Percentiles rank a stretch among this genome's conserved stretches.
phyloP scores from a whole-genome alignment of 257 asterid genomes.

The Gardenia jasminoides region DNA sequence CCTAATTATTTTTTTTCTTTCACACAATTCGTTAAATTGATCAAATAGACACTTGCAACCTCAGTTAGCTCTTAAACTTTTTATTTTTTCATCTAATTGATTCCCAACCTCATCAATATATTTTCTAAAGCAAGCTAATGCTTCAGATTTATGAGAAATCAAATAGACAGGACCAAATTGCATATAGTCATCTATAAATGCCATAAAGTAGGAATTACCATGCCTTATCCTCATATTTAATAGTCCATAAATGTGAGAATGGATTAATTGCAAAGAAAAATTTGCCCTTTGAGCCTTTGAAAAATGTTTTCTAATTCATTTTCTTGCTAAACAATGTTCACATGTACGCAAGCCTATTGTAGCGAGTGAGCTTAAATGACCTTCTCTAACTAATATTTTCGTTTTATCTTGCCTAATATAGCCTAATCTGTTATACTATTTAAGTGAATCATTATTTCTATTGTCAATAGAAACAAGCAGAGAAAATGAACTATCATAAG shows the following conservation, averaged over 20 bases:
- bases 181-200: not conserved
- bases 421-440: no score
- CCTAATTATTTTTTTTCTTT: not conserved
- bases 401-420: no score
- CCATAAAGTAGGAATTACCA: not conserved
- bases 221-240: not conserved
- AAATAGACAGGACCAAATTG: not conserved
- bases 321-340: not conserved
- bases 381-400: no score
- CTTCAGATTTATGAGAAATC: slow-evolving; percentile 3
- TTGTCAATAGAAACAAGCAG: not conserved
- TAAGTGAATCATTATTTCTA: not conserved
- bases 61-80: not conserved
- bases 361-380: no score
- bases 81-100: not conserved
- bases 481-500: not conserved
- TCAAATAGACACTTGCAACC: not conserved
- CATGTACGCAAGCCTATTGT: not conserved
- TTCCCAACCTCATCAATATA: not conserved
- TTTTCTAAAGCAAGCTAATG: not conserved
- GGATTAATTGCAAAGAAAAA: not conserved
- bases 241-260: not conserved
- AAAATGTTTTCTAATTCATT: not conserved
- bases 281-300: not conserved
- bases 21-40: not conserved